Evolutionary conservation across 805 yeast species (phyloP), one percentile per base, ranked within the genome.

Genomic region (Starmerella roubikii): DNA sequence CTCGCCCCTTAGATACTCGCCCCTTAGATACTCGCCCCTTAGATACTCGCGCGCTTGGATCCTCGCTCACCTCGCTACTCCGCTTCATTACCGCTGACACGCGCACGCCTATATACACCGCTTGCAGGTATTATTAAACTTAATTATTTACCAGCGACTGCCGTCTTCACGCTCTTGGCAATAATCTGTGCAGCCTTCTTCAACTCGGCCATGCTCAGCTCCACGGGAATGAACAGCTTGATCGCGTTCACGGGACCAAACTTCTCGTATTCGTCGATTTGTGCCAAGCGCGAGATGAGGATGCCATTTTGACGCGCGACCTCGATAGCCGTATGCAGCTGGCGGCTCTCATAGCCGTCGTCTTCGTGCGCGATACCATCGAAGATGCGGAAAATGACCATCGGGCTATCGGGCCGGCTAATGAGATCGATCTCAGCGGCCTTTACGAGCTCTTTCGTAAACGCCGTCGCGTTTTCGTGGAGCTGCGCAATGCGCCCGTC

Each of bases 311-410:
- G 52, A 39, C 80, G 65, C 9, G 74, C 63, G 18, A 58, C 57
- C 50, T 79, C 77, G 23, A 82, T 73, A 19, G 86, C 69, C 37
- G 61, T 61, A 58, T 82, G 93, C 40, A 88, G 59, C 36, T 81
- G 59, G 54, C 78, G 88, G 21, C 65, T 55, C 47, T 71, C 70
- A 51, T 26, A 56, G 46, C 46, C 61, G 65, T 42, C 47, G 65
- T 41, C 45, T 22, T 42, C 48, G 30, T 37, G 47, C 55, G 56
- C 40, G 49, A 49, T 20, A 17, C 42, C 42, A 2, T 68, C 67
- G 19, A 61, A 61, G 39, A 88, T 61, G 39, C 74, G 68, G 35
- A 88, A 58, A 50, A 83, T 85, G 32, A 82, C 57, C 26, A 80
- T 61, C 29, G 95, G 83, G 0, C 93, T 78, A 38, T 64, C 64